Evolutionary conservation across 2,329 filamentous ascomycete species (phyloP).

Genomic region (Ophiostoma himal-ulmi): DNA sequence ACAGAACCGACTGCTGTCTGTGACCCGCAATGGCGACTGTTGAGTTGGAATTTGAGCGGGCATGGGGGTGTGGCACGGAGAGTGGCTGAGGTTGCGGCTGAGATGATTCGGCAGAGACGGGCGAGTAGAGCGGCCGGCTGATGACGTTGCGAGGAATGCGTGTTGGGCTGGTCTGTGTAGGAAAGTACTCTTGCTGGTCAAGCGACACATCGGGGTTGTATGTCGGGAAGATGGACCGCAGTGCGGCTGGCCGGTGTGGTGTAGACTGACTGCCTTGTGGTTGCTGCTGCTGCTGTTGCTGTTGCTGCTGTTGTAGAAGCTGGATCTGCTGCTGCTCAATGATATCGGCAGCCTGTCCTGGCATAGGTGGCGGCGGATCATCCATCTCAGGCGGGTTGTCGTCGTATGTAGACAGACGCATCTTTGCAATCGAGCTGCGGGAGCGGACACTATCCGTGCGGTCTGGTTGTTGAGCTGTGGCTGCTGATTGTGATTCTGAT

Average conservation of each 20-base stretch:
- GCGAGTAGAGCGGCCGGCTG: slow-evolving; percentile 58
- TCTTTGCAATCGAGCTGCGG: slow-evolving; percentile 53
- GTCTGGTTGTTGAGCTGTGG: neutral
- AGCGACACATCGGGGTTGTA: slow-evolving; percentile 65
- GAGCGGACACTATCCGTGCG: slow-evolving; percentile 46
- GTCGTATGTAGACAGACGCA: slow-evolving; percentile 36
- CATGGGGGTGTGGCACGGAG: neutral
- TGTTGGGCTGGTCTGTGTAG: slow-evolving; percentile 58
- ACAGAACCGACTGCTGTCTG: neutral
- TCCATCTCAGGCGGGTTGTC: slow-evolving; percentile 24
- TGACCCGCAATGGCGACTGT: neutral
- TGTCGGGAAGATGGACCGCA: slow-evolving; percentile 69
- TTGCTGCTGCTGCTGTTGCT: slow-evolving; percentile 6
- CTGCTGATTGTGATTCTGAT: neutral
- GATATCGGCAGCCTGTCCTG: slow-evolving; percentile 13
- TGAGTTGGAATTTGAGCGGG: neutral
- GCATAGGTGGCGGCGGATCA: slow-evolving; percentile 24
- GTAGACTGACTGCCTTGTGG: neutral
- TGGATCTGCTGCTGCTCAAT: slow-evolving; percentile 17
- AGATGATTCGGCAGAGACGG: slow-evolving; percentile 29
- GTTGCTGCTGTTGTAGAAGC: slow-evolving; percentile 16
- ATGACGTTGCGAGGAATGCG: slow-evolving; percentile 59
- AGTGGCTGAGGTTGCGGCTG: neutral
- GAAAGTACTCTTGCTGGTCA: slow-evolving; percentile 63
- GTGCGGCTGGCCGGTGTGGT: slow-evolving; percentile 35